Conservation (phyloP, 352 stramenopile genomes). For the Pythium brassicae region DNA sequence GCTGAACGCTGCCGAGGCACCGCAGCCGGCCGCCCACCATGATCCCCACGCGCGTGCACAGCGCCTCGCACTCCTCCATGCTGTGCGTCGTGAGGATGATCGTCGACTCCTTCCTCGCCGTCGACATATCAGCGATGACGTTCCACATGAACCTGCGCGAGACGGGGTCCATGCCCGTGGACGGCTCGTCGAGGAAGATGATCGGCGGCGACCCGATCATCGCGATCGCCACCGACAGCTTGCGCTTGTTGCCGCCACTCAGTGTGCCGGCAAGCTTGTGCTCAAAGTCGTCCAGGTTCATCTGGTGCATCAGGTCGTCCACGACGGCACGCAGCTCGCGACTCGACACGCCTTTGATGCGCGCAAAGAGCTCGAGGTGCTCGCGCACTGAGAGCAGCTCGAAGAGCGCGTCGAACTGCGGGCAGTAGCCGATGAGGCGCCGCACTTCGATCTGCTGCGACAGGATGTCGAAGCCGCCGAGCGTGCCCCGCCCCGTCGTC, state of each 20-base stretch:
- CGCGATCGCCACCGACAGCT: conserved; percentile 93
- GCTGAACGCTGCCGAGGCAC: conserved; percentile 87
- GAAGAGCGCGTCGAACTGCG: conserved; percentile 87
- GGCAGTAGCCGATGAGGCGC: conserved; percentile 90
- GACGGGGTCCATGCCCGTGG: conserved; percentile 92
- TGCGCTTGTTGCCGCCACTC: conserved; percentile 94
- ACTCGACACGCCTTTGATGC: conserved; percentile 84
- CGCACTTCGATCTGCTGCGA: conserved; percentile 68
- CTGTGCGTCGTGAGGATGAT: conserved; percentile 92
- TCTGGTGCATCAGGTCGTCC: conserved; percentile 56
- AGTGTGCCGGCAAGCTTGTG: conserved; percentile 59
- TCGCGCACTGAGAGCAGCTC: conserved; percentile 82
- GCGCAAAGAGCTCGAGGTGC: conserved; percentile 85
- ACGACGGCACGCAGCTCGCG: conserved; percentile 45
- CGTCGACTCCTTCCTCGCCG: conserved; percentile 43
- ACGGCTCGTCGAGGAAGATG: conserved; percentile 95
- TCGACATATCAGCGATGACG: conserved; percentile 84
- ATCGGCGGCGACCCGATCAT: conserved; percentile 93
- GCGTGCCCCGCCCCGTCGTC: conserved; percentile 38
- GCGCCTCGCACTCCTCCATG: conserved; percentile 88
- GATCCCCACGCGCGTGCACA: conserved; percentile 86
- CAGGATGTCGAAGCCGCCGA: conserved; percentile 71
- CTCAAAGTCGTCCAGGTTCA: conserved; percentile 43
- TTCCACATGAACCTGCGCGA: conserved; percentile 95
- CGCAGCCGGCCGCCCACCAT: conserved; percentile 79